Evolutionary conservation across 805 yeast genomes (phyloP).

Genomic region (Henningerozyma blattae): DNA sequence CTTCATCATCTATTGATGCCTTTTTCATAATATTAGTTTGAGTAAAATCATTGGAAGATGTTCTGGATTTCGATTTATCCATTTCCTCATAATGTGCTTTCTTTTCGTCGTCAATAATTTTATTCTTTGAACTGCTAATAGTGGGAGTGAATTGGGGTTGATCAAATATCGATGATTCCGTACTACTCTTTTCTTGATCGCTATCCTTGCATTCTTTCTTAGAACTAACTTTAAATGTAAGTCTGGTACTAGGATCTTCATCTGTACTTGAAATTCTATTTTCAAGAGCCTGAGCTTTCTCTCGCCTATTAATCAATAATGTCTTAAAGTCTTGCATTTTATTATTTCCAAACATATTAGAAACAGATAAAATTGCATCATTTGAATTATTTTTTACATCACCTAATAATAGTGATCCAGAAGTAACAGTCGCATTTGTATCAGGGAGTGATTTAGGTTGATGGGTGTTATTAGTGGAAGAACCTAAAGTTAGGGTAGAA

Average conservation of each 20-base stretch:
- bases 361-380: conserved; percentile 10
- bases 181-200: too few relatives aligned
- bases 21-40: too few relatives aligned
- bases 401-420: neutral
- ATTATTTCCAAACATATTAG: neutral
- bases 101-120: neutral
- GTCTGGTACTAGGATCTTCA: too few relatives aligned
- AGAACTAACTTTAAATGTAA: too few relatives aligned
- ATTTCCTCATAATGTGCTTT: neutral
- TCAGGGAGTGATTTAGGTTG: neutral
- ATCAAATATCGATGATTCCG: too few relatives aligned
- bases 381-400: conserved; percentile 6
- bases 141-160: neutral
- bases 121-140: neutral
- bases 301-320: neutral
- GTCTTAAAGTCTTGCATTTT: neutral
- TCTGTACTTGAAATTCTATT: too few relatives aligned
- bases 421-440: neutral
- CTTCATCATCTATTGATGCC: conserved; percentile 9
- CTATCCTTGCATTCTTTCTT: too few relatives aligned
- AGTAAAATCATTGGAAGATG: neutral
- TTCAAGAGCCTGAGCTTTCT: too few relatives aligned
- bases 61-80: neutral
- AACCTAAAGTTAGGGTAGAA: conserved; percentile 5
- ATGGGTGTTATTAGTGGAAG: neutral